These are phyloP conservation scores for Mucor plumbeus DNA, from an alignment of 371 early-diverging fungal species.

Conservation along the genomic window DNA sequence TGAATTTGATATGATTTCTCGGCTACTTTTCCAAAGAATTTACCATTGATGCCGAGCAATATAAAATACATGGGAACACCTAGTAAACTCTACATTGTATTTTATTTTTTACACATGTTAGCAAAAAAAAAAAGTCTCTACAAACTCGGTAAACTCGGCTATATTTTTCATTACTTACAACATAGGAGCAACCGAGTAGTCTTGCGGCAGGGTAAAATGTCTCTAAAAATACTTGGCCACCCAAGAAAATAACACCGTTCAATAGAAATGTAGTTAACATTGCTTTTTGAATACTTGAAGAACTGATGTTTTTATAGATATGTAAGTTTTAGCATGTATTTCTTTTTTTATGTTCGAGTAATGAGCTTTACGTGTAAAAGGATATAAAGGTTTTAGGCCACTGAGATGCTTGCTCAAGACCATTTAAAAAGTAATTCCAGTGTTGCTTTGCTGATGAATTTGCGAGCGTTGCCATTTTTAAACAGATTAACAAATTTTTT, in stretches of 20 bases:
- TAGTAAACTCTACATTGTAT: constrained; percentile 32
- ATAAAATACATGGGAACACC: constrained; percentile 43
- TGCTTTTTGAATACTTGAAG: constrained; percentile 40
- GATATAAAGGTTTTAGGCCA: constrained; percentile 48
- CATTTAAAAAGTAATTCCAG: constrained; percentile 39
- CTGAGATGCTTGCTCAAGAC: constrained; percentile 42
- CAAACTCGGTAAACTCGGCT: neutral
- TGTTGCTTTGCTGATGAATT: constrained; percentile 36
- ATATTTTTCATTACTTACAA: constrained; percentile 29
- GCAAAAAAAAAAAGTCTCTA: no score
- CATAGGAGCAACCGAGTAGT: constrained; percentile 42
- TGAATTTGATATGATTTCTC: constrained; percentile 42
- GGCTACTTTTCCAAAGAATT: constrained; percentile 46
- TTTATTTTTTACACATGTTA: no score
- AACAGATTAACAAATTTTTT: neutral
- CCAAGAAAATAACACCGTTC: constrained; percentile 48
- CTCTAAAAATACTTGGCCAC: constrained; percentile 40
- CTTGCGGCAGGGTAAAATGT: constrained; percentile 31
- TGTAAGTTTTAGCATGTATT: neutral
- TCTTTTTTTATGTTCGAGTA: neutral
- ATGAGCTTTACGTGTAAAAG: constrained; percentile 39
- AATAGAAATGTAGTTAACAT: constrained; percentile 37
- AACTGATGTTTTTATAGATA: constrained; percentile 19
- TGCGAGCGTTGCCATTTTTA: constrained; percentile 29
- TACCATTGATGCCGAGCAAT: constrained; percentile 43